Percentiles rank a stretch among this genome's conserved stretches.
Evolutionary conservation across 2,329 filamentous ascomycete genomes (phyloP).

Genomic region (Fusarium marasasianum): DNA sequence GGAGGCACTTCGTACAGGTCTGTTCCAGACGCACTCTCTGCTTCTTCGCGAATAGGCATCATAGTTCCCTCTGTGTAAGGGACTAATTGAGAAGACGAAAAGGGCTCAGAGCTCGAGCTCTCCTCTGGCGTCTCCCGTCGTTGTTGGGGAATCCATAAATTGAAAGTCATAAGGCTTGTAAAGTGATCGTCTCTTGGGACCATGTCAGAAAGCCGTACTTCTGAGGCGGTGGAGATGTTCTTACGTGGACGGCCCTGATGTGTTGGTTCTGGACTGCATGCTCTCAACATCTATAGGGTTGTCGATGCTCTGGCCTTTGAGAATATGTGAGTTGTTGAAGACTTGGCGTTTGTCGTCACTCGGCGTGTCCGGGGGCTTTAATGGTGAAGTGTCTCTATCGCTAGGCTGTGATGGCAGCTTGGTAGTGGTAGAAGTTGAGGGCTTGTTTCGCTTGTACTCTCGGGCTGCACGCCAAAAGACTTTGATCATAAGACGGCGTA

Average conservation of each 20-base stretch:
- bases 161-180: no score
- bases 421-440: fast-evolving
- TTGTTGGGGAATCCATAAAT: not conserved
- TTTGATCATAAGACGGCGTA: constrained; percentile 16
- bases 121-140: not conserved
- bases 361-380: not conserved
- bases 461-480: constrained; percentile 17
- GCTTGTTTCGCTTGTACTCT: constrained; percentile 10
- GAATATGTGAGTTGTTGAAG: not conserved
- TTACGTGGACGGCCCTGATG: not conserved
- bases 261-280: not conserved
- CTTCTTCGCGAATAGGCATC: not conserved
- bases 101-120: not conserved
- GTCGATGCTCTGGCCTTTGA: not conserved
- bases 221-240: not conserved
- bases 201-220: not conserved
- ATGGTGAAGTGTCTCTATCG: not conserved
- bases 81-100: not conserved
- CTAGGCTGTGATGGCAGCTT: not conserved
- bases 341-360: not conserved
- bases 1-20: constrained; percentile 1
- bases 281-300: constrained; percentile 9
- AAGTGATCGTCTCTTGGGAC: not conserved
- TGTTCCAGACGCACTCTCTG: not conserved
- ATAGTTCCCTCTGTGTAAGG: not conserved